Conservation (phyloP, 805 yeast genomes). For the Millerozyma miso region DNA sequence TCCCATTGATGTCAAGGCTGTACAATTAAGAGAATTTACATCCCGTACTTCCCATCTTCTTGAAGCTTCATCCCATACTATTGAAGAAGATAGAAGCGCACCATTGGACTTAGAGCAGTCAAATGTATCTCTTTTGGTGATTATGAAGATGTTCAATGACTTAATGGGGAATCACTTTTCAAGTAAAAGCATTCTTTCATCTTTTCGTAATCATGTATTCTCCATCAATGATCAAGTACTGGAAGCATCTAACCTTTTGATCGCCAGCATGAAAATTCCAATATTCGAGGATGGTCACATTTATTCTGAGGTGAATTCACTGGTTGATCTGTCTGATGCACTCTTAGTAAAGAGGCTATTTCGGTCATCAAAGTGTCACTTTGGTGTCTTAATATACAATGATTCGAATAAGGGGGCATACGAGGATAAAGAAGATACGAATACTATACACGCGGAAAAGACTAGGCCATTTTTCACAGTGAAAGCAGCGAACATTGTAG, state of each 20-base stretch:
- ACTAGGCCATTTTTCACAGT: slow-evolving; percentile 8
- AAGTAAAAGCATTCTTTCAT: slow-evolving; percentile 28
- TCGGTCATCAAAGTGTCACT: slow-evolving; percentile 22
- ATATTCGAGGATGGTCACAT: slow-evolving; percentile 2
- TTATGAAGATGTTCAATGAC: slow-evolving; percentile 31
- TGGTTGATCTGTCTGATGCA: slow-evolving; percentile 11
- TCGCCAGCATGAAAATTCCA: slow-evolving; percentile 18
- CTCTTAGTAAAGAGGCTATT: slow-evolving; percentile 23
- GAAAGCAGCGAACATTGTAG: slow-evolving; percentile 21
- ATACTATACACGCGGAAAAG: slow-evolving; percentile 4
- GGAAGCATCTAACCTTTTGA: slow-evolving; percentile 21
- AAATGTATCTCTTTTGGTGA: slow-evolving; percentile 25
- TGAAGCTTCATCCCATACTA: slow-evolving; percentile 50
- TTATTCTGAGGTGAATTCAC: background rate
- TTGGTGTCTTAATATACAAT: slow-evolving; percentile 29
- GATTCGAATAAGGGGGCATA: slow-evolving; percentile 5
- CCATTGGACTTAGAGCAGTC: slow-evolving; percentile 7
- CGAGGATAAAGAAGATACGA: background rate
- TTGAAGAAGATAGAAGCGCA: background rate
- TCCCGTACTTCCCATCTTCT: slow-evolving; percentile 67
- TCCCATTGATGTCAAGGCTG: slow-evolving; percentile 39
- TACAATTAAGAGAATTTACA: slow-evolving; percentile 56
- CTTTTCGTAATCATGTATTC: slow-evolving; percentile 25
- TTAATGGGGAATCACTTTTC: slow-evolving; percentile 23
- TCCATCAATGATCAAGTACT: slow-evolving; percentile 30